Evolutionary conservation across 371 early-diverging fungal genomes (phyloP).

Genomic region (Sporodiniella umbellata): DNA sequence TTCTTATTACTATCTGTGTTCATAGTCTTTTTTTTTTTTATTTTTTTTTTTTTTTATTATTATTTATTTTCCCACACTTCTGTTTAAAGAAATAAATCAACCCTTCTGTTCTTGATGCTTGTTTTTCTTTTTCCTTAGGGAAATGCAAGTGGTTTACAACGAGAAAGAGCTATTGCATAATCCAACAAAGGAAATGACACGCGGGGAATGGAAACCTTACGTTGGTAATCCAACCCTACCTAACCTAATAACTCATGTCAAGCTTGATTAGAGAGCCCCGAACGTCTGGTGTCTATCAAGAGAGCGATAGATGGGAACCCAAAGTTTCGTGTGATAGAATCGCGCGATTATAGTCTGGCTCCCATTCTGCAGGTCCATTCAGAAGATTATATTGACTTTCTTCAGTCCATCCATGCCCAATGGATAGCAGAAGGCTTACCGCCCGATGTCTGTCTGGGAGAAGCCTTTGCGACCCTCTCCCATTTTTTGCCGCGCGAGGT

Average conservation of each 20-base stretch:
- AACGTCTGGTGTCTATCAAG: conserved; percentile 33
- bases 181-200: conserved; percentile 38
- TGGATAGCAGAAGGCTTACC: conserved; percentile 60
- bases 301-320: conserved; percentile 21
- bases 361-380: conserved; percentile 61
- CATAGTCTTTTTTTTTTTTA: background rate
- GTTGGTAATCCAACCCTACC: conserved; percentile 23
- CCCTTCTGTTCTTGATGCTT: background rate
- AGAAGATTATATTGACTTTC: conserved; percentile 54
- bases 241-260: background rate
- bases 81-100: background rate
- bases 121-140: background rate
- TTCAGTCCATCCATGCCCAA: conserved; percentile 53
- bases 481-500: conserved; percentile 25
- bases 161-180: conserved; percentile 41
- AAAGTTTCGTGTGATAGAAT: conserved; percentile 27
- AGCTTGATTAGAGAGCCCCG: conserved; percentile 33
- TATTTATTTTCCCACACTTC: background rate
- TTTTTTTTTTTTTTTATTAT: background rate
- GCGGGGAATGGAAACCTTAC: conserved; percentile 29
- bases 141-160: conserved; percentile 44
- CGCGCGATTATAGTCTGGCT: conserved; percentile 51
- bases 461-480: conserved; percentile 39
- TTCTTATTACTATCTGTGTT: background rate
- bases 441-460: conserved; percentile 59